Base-by-base conservation (phyloP, 1,139 yeast genomes). In the Suhomyces kunorum region DNA sequence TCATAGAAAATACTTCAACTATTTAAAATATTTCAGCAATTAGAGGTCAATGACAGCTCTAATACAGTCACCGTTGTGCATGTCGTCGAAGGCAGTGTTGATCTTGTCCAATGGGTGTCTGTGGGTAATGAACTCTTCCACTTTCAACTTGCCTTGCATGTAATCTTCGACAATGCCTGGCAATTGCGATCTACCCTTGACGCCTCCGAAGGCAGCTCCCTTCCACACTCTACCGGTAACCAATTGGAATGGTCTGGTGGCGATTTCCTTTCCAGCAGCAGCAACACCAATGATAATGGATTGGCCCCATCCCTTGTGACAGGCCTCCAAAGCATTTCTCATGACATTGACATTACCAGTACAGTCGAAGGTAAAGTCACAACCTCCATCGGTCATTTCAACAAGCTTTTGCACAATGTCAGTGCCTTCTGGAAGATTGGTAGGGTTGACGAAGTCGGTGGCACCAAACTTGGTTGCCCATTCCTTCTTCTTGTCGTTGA, bases 301-400 rank as follows among this genome's bases (percentile, higher is more conserved):
- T 58, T 83, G 81, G 66, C 98, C 98, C 98, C 98, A 94, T 50
- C 98, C 98, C 72, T 90, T 90, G 75, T 92, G 98, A 65, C 96
- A 88, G 26, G 96, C 88, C 73, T 92, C 98, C 53, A 92, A 77
- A 15, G 98, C 98, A 58, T 80, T 74, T 71, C 98, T 83, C 98
- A 92, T 92, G 39, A 92, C 98, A 34, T 79, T 67, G 46, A 84
- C 92, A 61, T 92, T 94, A 71, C 98, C 98, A 41, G 98, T 92
- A 76, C 98, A 90, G 71, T 94, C 98, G 61, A 92, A 92, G 28
- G 98, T 90, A 71, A 65, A 88, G 60, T 92, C 98, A 51, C 90
- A 78, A 37, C 98, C 98, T 55, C 98, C 98, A 58, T 92, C 98
- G 43, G 97, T 89, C 80, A 83, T 71, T 59, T 87, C 95, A 53